Percentiles rank a stretch among this genome's conserved stretches.
Conservation (phyloP, 169 alveolate genomes). For the Plasmodium cynomolgi region DNA sequence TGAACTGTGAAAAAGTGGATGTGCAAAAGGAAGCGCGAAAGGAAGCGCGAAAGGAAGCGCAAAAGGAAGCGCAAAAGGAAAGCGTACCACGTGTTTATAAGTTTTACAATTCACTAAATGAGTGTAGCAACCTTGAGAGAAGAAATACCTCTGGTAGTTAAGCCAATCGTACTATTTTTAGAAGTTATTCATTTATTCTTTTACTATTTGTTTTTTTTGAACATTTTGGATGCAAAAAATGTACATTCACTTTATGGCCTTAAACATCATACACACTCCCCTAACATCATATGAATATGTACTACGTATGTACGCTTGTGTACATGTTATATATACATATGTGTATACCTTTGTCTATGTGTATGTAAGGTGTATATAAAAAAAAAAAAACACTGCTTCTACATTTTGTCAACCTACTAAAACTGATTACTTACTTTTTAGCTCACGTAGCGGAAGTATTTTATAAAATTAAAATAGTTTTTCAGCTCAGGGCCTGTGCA, state of each 20-base stretch:
- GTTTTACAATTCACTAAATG: not conserved
- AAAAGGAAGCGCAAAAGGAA: not conserved
- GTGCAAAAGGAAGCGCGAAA: not conserved
- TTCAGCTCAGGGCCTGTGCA: not conserved
- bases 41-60: not conserved
- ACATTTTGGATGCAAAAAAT: not conserved
- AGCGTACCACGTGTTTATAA: not conserved
- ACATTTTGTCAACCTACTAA: conserved; percentile 6
- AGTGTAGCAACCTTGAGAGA: not conserved
- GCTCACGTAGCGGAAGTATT: not conserved
- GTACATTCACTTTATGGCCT: not conserved
- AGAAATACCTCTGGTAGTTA: not conserved
- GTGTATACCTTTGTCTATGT: not conserved
- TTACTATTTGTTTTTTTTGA: not conserved
- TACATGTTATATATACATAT: not conserved
- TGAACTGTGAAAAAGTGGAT: not conserved
- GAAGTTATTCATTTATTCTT: not conserved
- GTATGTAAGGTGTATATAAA: not conserved
- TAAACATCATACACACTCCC: not conserved
- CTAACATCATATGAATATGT: not conserved
- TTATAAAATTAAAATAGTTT: not conserved
- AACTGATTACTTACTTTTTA: not conserved
- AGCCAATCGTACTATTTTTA: not conserved
- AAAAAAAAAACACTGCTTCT: not conserved
- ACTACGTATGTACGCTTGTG: not conserved